Evolutionary conservation across 305 asterid species (phyloP), one percentile per base, ranked within the genome.

Genomic region (Solanum chacoense): DNA sequence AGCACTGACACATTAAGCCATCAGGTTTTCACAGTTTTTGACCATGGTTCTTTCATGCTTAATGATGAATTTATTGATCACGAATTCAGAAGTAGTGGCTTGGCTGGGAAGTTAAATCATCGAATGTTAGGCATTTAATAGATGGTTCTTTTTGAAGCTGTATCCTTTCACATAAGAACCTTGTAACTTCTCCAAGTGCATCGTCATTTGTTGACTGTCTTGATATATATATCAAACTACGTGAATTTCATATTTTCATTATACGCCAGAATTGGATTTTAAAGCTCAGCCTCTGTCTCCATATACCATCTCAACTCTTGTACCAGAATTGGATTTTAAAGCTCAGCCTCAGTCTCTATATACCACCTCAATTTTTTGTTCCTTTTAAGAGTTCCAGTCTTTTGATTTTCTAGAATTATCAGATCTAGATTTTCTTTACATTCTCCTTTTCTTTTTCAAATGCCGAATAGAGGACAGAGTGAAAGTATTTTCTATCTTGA

Each of bases 21-120:
- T 89, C 99, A 97, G 99, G 99, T 96, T 79, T 90, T 89, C 85
- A 31, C 76, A 88, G 87, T 85, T 87, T 29, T 83, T 81, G 63
- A 42, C 80, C 77, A 2, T 31, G 26, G 72, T 26, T 89, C 42
- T 88, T 78, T 75, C 40, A 37, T 42, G 84, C 42, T 38, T 87
- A 55, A 72, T 87, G 88, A 34, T 42, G 24, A 73, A 87, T 72
- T 29, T 29, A 36, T 35, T 87, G 69, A n/a, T 40, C 50, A 40
- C 77, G 28, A 87, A 31, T 4, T 73, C 28, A 34, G 40, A 45
- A 28, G 85, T 59, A 50, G 55, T 22, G 75, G 34, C 37, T 75
- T 81, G 69, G 72, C 74, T 32, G 28, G 72, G 89, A 42, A 87
- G 55, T 74, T 22, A 75, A 71, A 87, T 74, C 85, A 42, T 75